Base-by-base conservation (phyloP, 441 rosid genomes). In the Macaranga tanarius region DNA sequence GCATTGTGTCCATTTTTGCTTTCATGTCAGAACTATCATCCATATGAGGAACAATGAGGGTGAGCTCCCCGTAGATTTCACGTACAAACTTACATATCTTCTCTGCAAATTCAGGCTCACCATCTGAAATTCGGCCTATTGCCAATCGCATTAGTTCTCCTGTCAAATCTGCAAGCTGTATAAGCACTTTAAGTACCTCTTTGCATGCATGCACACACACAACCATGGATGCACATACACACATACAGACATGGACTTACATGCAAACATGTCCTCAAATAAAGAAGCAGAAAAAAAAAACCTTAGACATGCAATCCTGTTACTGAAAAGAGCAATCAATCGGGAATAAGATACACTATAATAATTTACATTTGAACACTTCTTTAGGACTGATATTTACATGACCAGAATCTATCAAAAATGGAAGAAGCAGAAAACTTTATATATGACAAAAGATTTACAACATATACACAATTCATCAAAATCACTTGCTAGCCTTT, bases 71-170 rank as follows among this genome's bases (percentile, higher is more conserved):
- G 78, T 95, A 90, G 67, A 95, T 89, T 73, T 91, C 94, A 61
- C 97, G 84, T n/a, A 84, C 90, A 74, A 95, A 90, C 75, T 70
- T 74, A 68, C 99, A 92, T 68, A 95, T 92, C 79, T 86, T 80
- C 84, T 89, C 78, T 7, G 97, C 92, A 67, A 73, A 95, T 71
- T 91, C 96, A 55, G 90, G 82, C 74, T 95, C 97, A 66, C 92
- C 94, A 72, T 95, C 97, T 65, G 97, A 95, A 83, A 95, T 86
- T 57, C 92, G 82, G 70, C 97, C 95, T 50, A 95, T 91, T 8
- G 99, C 97, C 87, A 92, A 75, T 57, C 99, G 75, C 99, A 92
- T 94, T 78, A 94, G 83, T 80, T 94, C 99, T 79, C 99, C 99
- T 40, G 99, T 94, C 85, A 92, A 74, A 80, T 95, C 99, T n/a